These are phyloP conservation scores for Alliaria petiolata DNA, from an alignment of 345 rosid genomes.

Conservation along the genomic window DNA sequence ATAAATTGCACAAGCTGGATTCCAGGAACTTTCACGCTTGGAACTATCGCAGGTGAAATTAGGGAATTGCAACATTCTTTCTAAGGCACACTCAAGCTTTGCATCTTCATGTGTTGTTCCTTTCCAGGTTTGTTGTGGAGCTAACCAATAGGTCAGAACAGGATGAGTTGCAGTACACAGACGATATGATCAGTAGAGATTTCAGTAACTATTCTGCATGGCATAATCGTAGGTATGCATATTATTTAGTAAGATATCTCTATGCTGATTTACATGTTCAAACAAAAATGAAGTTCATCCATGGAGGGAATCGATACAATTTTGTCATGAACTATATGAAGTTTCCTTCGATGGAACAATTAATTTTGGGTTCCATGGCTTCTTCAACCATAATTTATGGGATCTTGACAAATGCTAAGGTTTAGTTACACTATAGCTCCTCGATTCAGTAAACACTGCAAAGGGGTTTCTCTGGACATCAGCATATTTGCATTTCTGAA, in stretches of 20 bases:
- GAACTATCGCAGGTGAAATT: conserved; percentile 79
- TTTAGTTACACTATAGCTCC: not conserved
- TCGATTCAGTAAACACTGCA: conserved; percentile 1
- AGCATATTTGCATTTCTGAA: conserved; percentile 1
- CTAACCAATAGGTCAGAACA: conserved; percentile 66
- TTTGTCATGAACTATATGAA: not conserved
- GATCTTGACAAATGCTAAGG: not conserved
- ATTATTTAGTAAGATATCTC: not conserved
- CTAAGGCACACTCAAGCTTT: not conserved
- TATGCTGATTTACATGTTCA: not conserved
- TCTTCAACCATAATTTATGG: not conserved
- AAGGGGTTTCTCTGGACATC: not conserved
- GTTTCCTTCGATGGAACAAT: not conserved
- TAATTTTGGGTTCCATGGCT: not conserved
- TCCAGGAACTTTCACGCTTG: conserved; percentile 87
- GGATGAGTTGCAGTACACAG: conserved; percentile 75
- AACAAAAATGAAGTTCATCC: not conserved
- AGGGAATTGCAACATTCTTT: not conserved
- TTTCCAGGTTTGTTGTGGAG: conserved; percentile 64
- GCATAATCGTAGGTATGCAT: conserved; percentile 88
- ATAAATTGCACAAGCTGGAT: conserved; percentile 60
- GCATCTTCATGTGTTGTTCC: not conserved
- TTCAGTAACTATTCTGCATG: conserved; percentile 97
- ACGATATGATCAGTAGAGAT: conserved; percentile 53
- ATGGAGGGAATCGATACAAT: not conserved